phyloP scores from a whole-genome alignment of 495 filamentous ascomycete genomes.

The Penicillium cinerascens region DNA sequence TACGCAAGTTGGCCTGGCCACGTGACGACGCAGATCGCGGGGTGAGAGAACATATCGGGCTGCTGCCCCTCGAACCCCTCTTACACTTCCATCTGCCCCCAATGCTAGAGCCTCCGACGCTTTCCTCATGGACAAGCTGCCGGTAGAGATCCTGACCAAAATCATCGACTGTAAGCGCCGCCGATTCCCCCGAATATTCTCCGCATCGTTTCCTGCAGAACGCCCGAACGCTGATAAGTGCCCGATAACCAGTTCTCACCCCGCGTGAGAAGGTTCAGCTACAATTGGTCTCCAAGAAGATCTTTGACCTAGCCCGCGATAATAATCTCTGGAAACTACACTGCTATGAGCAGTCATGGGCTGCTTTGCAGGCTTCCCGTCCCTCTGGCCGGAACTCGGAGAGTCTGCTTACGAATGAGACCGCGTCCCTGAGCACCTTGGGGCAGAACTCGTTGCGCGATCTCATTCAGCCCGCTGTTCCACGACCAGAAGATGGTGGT shows the following conservation, averaged over 20 bases:
- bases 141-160: conserved; percentile 73
- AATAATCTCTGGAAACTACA: conserved; percentile 70
- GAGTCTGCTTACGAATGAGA: conserved; percentile 26
- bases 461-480: conserved; percentile 34
- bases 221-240: conserved; percentile 18
- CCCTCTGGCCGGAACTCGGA: conserved; percentile 25
- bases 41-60: conserved; percentile 14
- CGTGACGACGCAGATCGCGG: conserved; percentile 29
- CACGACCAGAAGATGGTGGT: conserved; percentile 4
- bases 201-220: conserved; percentile 22
- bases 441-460: conserved; percentile 35
- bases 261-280: conserved; percentile 64
- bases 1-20: conserved; percentile 8
- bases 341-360: conserved; percentile 67
- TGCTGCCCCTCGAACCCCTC: conserved; percentile 12
- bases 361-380: conserved; percentile 38
- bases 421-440: conserved; percentile 31
- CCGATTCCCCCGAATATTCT: conserved; percentile 20
- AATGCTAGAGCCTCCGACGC: conserved; percentile 26
- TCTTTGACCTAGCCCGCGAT: conserved; percentile 69
- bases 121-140: conserved; percentile 58
- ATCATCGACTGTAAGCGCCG: conserved; percentile 64
- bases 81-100: conserved; percentile 21
- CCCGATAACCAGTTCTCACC: conserved; percentile 56
- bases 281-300: conserved; percentile 65